Conservation (phyloP, 257 asterid species). For the Thymus mandschuricus region DNA sequence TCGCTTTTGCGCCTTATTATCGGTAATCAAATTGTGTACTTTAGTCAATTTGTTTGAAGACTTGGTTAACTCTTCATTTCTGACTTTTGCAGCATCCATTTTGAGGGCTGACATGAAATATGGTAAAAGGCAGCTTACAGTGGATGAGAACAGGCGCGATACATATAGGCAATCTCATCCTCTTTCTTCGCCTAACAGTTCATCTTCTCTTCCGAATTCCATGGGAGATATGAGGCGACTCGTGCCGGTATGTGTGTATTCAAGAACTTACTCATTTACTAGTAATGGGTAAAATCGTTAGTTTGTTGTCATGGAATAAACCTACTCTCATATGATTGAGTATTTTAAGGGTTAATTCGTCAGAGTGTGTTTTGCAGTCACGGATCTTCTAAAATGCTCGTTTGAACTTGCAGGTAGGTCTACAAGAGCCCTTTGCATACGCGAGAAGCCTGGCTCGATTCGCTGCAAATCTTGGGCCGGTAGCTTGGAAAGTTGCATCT, state of each 20-base stretch:
- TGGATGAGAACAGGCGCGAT: constrained; percentile 86
- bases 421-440: constrained; percentile 76
- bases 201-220: constrained; percentile 41
- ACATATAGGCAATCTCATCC: constrained; percentile 66
- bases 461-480: constrained; percentile 88
- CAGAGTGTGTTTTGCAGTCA: neutral
- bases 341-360: neutral
- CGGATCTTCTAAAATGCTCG: neutral
- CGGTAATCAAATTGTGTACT: constrained; percentile 8
- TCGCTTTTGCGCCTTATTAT: constrained; percentile 6
- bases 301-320: neutral
- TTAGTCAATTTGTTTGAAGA: constrained; percentile 5
- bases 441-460: constrained; percentile 85
- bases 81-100: constrained; percentile 64
- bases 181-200: constrained; percentile 43
- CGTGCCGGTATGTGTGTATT: constrained; percentile 54
- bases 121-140: constrained; percentile 71
- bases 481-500: constrained; percentile 80
- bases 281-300: neutral
- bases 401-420: constrained; percentile 68
- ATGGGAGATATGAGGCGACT: constrained; percentile 61
- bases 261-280: neutral
- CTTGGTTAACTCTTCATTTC: constrained; percentile 11
- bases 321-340: neutral
- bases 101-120: constrained; percentile 93